Evolutionary conservation across 768 basidiomycete species (phyloP).

Genomic region (Suillus discolor): DNA sequence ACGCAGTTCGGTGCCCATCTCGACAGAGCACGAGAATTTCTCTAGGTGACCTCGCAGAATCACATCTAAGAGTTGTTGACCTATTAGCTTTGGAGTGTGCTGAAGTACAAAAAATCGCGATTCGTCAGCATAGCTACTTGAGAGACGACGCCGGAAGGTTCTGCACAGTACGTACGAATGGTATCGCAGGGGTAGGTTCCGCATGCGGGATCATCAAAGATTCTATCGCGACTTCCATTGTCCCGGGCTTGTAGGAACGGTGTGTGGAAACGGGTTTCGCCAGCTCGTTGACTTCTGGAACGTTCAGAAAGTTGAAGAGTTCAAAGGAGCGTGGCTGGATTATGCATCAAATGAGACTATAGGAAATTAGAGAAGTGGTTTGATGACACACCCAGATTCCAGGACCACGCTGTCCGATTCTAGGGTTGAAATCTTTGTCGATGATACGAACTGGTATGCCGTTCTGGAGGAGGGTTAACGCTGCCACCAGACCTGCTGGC

Average conservation of each 20-base stretch:
- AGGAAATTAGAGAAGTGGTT: neutral
- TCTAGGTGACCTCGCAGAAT: constrained; percentile 22
- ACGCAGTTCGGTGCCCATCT: constrained; percentile 37
- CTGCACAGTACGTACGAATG: constrained; percentile 24
- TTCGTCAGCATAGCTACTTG: neutral
- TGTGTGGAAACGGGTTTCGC: constrained; percentile 31
- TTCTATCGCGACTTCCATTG: neutral
- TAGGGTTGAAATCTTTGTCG: constrained; percentile 23
- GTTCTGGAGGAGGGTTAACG: constrained; percentile 37
- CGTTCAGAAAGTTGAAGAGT: constrained; percentile 39
- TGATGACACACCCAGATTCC: constrained; percentile 35
- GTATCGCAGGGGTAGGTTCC: constrained; percentile 25
- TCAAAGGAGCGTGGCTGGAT: constrained; percentile 45
- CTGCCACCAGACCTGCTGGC: constrained; percentile 47
- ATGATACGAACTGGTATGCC: constrained; percentile 23
- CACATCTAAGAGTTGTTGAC: constrained; percentile 33
- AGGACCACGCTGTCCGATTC: constrained; percentile 40
- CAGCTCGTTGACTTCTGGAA: constrained; percentile 37
- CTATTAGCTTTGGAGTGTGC: constrained; percentile 18
- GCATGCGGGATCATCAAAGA: constrained; percentile 17
- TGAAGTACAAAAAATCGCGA: neutral
- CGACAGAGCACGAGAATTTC: constrained; percentile 33
- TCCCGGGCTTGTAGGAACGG: constrained; percentile 33
- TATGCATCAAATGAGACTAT: too few species aligned
- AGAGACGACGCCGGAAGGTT: neutral